Evolutionary conservation across 2,329 filamentous ascomycete genomes (phyloP).

Genomic region (Helotiales sp.): DNA sequence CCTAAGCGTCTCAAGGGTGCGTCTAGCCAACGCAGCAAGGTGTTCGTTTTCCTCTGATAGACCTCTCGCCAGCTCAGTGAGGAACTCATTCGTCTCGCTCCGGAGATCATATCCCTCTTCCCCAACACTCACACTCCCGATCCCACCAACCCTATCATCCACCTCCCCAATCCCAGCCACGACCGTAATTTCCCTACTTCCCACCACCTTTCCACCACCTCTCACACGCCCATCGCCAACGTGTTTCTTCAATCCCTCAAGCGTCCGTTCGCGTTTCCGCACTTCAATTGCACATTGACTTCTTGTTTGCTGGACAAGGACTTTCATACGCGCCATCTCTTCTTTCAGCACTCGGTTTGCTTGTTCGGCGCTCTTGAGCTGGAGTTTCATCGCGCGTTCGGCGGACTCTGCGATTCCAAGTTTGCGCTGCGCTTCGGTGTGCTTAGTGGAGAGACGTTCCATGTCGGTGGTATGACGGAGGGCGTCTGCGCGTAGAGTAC

Average conservation of each 20-base stretch:
- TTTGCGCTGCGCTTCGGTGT: conserved; percentile 59
- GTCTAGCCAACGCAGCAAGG: conserved; percentile 72
- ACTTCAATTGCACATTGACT: conserved; percentile 89
- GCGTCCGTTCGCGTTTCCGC: conserved; percentile 85
- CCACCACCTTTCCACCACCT: conserved; percentile 59
- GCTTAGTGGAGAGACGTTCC: conserved; percentile 59
- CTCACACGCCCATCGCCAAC: conserved; percentile 72
- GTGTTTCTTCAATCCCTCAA: conserved; percentile 87
- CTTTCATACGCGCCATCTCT: conserved; percentile 79
- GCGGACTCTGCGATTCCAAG: conserved; percentile 68
- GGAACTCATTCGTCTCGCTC: conserved; percentile 87
- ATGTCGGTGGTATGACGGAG: conserved; percentile 74
- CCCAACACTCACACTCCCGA: conserved; percentile 45
- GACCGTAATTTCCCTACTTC: conserved; percentile 62
- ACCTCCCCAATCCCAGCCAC: conserved; percentile 57
- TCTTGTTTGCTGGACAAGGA: conserved; percentile 80
- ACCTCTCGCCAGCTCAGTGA: conserved; percentile 81
- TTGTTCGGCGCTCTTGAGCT: conserved; percentile 75
- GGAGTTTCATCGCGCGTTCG: conserved; percentile 70
- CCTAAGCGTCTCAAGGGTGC: conserved; percentile 72
- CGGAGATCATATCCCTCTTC: conserved; percentile 71
- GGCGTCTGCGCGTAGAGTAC: conserved; percentile 75
- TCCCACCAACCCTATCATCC: conserved; percentile 18
- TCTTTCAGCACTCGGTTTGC: conserved; percentile 80
- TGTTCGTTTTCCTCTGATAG: conserved; percentile 92